Base-by-base conservation (phyloP, 1,284 basidiomycete species). In the Cutaneotrichosporon sp. region DNA sequence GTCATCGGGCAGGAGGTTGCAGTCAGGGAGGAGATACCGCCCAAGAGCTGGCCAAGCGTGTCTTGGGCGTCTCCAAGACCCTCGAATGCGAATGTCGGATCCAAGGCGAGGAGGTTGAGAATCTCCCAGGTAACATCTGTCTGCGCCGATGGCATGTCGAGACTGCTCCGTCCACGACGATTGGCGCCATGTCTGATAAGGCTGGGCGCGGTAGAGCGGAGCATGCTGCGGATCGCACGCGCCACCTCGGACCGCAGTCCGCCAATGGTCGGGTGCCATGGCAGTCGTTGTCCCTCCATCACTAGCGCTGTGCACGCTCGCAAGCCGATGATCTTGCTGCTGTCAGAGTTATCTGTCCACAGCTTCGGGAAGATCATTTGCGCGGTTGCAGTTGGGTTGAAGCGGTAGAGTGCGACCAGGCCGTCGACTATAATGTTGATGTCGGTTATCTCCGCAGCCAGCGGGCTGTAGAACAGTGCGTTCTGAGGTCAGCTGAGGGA, bases 401-500 rank as follows among this genome's bases (percentile, higher is more conserved):
- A 86, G 12, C 87, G 81, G 67, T 82, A 89, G 10, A 89, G 72
- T 0, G 81, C 80, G 1, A 86, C 84, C 5, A 92, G 75, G 0
- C 83, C 83, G 61, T 89, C 86, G 2, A 85, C 83, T 61, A 87
- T 83, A 22, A 90, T 75, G n/a, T 83, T 80, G n/a, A 87, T 79
- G 62, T 92, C 88, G 34, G 88, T 82, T 48, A 87, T 83, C 80
- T 60, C 63, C 43, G 47, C 34, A 0, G 64, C 53, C 16, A 60
- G 38, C 10, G 66, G 38, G 9, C 62, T 64, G 46, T 58, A 63
- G 53, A 72, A 69, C n/a, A 73, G 51, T 1, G 67, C 68, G 51
- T 68, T 71, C 65, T 49, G 46, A 16, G 19, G 33, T 37, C 14
- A 37, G 46, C 24, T 22, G 29, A 31, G 29, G 29, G 14, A 14